Conservation (phyloP, 2,329 filamentous ascomycete species). For the Karstenula rhodostoma region DNA sequence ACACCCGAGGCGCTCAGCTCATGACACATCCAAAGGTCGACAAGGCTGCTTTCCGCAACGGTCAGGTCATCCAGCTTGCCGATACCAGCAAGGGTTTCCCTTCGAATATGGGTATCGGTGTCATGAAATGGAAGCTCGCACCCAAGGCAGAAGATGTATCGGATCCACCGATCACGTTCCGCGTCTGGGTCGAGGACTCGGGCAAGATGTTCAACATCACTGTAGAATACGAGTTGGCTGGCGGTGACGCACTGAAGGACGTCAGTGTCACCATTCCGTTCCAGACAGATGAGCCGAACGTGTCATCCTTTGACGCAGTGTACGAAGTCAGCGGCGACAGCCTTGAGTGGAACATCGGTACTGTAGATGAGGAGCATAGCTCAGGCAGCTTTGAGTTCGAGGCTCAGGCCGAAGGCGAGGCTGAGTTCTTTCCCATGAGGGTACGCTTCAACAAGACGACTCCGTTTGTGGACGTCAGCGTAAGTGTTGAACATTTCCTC, state of each 20-base stretch:
- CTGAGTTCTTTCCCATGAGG: conserved; percentile 98
- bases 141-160: conserved; percentile 81
- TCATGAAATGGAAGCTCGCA: conserved; percentile 89
- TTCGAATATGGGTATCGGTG: conserved; percentile 90
- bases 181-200: conserved; percentile 95
- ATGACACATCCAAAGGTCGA: conserved; percentile 97
- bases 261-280: conserved; percentile 91
- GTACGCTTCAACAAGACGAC: conserved; percentile 85
- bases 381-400: conserved; percentile 96
- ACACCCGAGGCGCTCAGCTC: conserved; percentile 87
- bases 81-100: conserved; percentile 90
- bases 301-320: conserved; percentile 91
- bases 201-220: conserved; percentile 86
- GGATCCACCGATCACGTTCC: conserved; percentile 92
- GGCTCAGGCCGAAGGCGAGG: conserved; percentile 83
- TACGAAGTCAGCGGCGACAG: conserved; percentile 94
- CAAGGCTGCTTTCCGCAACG: conserved; percentile 81
- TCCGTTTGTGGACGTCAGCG: conserved; percentile 92
- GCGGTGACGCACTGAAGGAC: conserved; percentile 79
- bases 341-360: conserved; percentile 92
- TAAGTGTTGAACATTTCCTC: conserved; percentile 61
- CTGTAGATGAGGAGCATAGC: conserved; percentile 81
- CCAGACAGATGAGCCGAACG: conserved; percentile 80
- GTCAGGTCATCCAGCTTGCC: conserved; percentile 87
- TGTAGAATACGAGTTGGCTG: conserved; percentile 92